Conservation (phyloP, 164 flowering plant species). For the Brasenia schreberi region DNA sequence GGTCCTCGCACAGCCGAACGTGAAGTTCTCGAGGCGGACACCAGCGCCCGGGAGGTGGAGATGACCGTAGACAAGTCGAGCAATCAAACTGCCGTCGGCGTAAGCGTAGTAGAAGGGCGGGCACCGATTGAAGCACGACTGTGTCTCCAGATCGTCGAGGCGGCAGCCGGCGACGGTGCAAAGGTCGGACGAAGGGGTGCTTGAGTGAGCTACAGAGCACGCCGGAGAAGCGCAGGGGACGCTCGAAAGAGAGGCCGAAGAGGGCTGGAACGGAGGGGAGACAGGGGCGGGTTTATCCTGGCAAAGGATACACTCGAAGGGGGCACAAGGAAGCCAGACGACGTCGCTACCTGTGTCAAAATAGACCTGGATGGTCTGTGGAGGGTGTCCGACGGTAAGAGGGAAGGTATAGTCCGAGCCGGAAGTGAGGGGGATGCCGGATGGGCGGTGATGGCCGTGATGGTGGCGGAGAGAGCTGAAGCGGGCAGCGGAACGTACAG, state of each 20-base stretch:
- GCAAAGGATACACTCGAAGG: conserved; percentile 81
- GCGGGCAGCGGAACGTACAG: conserved; percentile 48
- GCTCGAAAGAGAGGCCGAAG: conserved; percentile 17
- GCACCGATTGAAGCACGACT: conserved; percentile 52
- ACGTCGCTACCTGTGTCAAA: conserved; percentile 96
- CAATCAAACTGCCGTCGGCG: conserved; percentile 78
- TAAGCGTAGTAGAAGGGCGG: conserved; percentile 82
- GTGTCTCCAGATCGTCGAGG: conserved; percentile 46
- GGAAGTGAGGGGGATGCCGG: conserved; percentile 74
- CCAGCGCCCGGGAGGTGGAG: conserved; percentile 21
- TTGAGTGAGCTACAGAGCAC: conserved; percentile 66
- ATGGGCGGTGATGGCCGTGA: conserved; percentile 21
- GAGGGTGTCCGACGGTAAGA: conserved; percentile 33
- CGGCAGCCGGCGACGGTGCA: conserved; percentile 72
- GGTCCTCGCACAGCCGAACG: conserved; percentile 76
- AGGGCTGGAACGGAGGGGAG: conserved; percentile 9
- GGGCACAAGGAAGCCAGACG: conserved; percentile 83
- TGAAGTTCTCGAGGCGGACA: conserved; percentile 37
- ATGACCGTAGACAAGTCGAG: conserved; percentile 30
- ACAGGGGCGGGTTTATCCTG: conserved; percentile 29
- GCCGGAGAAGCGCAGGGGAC: conserved; percentile 48
- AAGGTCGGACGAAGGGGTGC: conserved; percentile 56
- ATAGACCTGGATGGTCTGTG: conserved; percentile 43
- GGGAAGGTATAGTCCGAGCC: conserved; percentile 79
- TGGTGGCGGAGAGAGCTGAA: conserved; percentile 25